Conservation (phyloP, 257 asterid genomes). For the Cordia subcordata region DNA sequence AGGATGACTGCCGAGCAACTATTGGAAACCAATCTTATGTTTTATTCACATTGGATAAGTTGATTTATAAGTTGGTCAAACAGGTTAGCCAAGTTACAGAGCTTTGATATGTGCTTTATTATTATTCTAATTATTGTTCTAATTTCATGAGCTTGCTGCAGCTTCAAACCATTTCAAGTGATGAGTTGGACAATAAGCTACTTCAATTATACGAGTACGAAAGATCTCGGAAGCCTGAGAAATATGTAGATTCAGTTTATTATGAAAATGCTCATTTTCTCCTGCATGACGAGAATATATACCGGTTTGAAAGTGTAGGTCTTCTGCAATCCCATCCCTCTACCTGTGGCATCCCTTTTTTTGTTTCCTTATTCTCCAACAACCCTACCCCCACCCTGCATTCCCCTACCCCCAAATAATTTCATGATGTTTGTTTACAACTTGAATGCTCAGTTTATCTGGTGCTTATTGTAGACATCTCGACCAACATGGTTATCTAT, state of each 20-base stretch:
- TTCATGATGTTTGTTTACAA: background rate
- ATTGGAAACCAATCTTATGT: conserved; percentile 25
- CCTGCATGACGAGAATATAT: conserved; percentile 27
- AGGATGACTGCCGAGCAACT: conserved; percentile 25
- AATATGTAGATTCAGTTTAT: conserved; percentile 23
- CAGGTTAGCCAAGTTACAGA: conserved; percentile 12
- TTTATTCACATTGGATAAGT: conserved; percentile 25
- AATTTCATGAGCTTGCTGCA: conserved; percentile 10
- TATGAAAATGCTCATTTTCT: conserved; percentile 26
- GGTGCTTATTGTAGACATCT: conserved; percentile 42
- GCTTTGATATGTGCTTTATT: conserved; percentile 1
- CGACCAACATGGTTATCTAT: conserved; percentile 51
- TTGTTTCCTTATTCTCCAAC: no score
- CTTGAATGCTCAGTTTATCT: conserved; percentile 6
- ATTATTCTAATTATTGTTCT: background rate
- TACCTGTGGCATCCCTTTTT: no score
- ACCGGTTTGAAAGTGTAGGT: conserved; percentile 48
- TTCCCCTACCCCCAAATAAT: no score
- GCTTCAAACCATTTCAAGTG: conserved; percentile 28
- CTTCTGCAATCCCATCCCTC: conserved; percentile 3
- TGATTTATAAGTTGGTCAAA: conserved; percentile 24
- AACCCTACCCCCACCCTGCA: background rate
- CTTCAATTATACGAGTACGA: conserved; percentile 28
- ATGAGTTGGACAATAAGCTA: conserved; percentile 24
- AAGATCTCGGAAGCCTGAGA: conserved; percentile 19